Evolutionary conservation across 495 filamentous ascomycete species (phyloP).

Genomic region (Aspergillus diversus): DNA sequence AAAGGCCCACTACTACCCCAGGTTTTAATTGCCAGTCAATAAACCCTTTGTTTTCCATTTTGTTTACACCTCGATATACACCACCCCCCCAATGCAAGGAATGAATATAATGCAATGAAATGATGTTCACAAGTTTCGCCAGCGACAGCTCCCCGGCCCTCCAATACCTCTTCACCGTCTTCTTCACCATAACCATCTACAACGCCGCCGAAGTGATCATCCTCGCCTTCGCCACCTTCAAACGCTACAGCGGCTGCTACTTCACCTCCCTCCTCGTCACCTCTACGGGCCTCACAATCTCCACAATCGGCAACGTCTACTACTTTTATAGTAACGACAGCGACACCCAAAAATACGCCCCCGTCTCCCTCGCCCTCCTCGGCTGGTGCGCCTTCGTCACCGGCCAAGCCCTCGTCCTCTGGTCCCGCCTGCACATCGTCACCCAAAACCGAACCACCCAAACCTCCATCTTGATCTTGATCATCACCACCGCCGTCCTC

Average conservation of each 20-base stretch:
- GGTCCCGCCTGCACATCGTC: slow-evolving; percentile 7
- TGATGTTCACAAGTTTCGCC: too few relatives aligned
- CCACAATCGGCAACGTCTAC: neutral
- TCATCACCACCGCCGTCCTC: slow-evolving; percentile 4
- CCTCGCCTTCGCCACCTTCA: slow-evolving; percentile 4
- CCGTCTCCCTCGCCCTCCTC: neutral
- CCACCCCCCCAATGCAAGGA: too few relatives aligned
- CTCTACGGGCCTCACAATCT: neutral
- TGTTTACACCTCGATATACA: too few relatives aligned
- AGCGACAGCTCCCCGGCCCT: neutral
- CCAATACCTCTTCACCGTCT: neutral
- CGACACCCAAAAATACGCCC: neutral
- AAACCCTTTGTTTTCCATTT: too few relatives aligned
- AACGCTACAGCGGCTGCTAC: slow-evolving; percentile 2
- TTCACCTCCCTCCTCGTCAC: neutral
- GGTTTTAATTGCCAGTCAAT: too few relatives aligned
- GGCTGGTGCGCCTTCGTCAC: slow-evolving; percentile 7
- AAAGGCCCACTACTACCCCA: too few relatives aligned
- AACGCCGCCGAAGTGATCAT: neutral
- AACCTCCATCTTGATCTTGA: neutral
- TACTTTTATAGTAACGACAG: slow-evolving; percentile 2
- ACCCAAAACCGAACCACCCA: neutral
- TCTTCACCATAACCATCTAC: neutral
- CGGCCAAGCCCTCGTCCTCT: slow-evolving; percentile 4
- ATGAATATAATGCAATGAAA: too few relatives aligned